Conservation (phyloP, 441 rosid species). For the Iberis amara region DNA sequence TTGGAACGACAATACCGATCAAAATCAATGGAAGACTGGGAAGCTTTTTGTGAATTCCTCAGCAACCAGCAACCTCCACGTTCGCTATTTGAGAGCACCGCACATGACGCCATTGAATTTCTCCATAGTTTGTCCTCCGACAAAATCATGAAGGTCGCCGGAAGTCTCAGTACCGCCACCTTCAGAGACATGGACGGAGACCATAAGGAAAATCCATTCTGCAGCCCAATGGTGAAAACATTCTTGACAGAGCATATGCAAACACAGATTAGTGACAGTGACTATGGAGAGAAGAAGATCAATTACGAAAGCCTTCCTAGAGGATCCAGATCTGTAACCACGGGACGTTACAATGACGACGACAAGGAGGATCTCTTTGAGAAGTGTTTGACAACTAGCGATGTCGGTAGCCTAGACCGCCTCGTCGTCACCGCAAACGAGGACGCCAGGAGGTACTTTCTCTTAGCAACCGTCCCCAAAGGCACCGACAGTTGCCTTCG, state of each 20-base stretch:
- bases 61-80: not conserved
- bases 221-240: not conserved
- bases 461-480: slow-evolving; percentile 31
- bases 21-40: not conserved
- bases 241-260: no score
- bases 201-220: slow-evolving; percentile 1
- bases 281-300: no score
- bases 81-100: not conserved
- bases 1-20: not conserved
- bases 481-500: slow-evolving; percentile 35
- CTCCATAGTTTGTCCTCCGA: not conserved
- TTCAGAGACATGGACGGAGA: not conserved
- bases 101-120: slow-evolving; percentile 1
- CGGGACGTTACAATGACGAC: not conserved
- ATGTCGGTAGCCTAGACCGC: slow-evolving; percentile 48
- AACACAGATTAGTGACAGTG: no score
- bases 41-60: slow-evolving; percentile 2
- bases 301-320: no score
- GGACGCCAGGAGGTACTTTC: slow-evolving; percentile 63
- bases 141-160: not conserved
- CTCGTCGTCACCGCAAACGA: slow-evolving; percentile 50
- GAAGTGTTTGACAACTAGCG: not conserved
- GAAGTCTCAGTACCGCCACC: not conserved
- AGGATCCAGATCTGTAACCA: no score
- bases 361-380: not conserved